Base-by-base conservation (phyloP, 768 basidiomycete species). In the Pulveroboletus sp. region DNA sequence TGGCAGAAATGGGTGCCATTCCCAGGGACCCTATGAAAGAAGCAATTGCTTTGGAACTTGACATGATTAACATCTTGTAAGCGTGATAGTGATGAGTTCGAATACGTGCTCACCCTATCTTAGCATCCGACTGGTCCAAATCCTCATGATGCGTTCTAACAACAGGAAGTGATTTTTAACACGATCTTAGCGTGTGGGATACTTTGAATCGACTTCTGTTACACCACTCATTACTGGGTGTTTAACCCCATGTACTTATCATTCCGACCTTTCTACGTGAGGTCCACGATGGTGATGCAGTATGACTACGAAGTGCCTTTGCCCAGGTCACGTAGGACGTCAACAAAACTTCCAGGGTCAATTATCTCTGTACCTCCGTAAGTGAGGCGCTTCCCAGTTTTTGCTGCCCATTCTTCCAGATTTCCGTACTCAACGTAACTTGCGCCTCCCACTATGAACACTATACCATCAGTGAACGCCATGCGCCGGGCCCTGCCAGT, bases 351-450 rank as follows among this genome's bases (percentile, higher is more conserved):
- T 63, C 79, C 82, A 6, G 96, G 96, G 59, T 92, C 88, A 41
- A 96, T 62, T 34, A 99, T 93, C 64, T 98, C 96, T 16, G 95
- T 98, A 17, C 91, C 90, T 16, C 96, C 96, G 65, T 99, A 99
- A 30, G 90, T 88, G 38, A 98, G 82, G 54, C 81, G 76, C 69
- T 92, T 91, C 13, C 89, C 90, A 6, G 83, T 81, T 70, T 82
- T 83, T 45, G 68, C 71, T 4, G 90, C 89, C 93, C 94, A 96
- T 68, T 98, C 95, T 67, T 88, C 83, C 51, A 99, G 69, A 66
- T 98, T 98, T 5, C 93, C 93, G 58, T 94, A 97, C 71, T 99
- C 96, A 44, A 98, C 93, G 62, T 97, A 95, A 14, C 93, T 89
- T 5, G 93, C 96, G 2, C 96, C 96, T 8, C 96, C 96, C 3